Conservation (phyloP, 257 asterid genomes). For the Solanum habrochaites region DNA sequence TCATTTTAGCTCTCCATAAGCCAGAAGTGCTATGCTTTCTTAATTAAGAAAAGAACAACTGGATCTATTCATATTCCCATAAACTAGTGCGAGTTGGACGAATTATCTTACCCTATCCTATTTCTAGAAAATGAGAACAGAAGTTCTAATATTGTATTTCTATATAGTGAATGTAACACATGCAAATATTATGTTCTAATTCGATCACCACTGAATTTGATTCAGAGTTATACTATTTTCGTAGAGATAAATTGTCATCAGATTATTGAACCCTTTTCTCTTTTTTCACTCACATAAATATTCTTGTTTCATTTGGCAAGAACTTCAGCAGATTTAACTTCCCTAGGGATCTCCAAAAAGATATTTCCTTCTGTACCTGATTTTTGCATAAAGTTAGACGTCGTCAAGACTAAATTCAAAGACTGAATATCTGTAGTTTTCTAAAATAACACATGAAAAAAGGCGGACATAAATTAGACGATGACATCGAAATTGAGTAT, state of each 20-base stretch:
- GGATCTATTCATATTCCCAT: too few species aligned
- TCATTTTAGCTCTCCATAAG: not conserved
- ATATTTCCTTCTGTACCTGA: conserved; percentile 52
- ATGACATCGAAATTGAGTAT: too few species aligned
- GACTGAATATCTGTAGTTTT: not conserved
- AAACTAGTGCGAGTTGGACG: too few species aligned
- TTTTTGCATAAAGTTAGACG: too few species aligned
- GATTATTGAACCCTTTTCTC: not conserved
- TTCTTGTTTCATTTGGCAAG: conserved; percentile 23
- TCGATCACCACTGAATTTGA: too few species aligned
- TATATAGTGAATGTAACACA: too few species aligned
- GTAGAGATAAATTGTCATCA: not conserved
- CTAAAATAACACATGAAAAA: too few species aligned
- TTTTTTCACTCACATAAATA: not conserved
- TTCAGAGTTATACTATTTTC: not conserved
- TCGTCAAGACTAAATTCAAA: not conserved
- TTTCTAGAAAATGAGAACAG: too few species aligned
- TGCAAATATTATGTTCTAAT: too few species aligned
- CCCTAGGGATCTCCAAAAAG: conserved; percentile 57
- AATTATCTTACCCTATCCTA: too few species aligned
- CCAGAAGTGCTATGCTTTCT: not conserved
- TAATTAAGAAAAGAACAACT: not conserved
- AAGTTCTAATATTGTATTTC: too few species aligned
- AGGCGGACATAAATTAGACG: not conserved
- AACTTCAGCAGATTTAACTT: conserved; percentile 77